phyloP scores from a whole-genome alignment of 805 yeast species.

The Lipomyces oligophaga region DNA sequence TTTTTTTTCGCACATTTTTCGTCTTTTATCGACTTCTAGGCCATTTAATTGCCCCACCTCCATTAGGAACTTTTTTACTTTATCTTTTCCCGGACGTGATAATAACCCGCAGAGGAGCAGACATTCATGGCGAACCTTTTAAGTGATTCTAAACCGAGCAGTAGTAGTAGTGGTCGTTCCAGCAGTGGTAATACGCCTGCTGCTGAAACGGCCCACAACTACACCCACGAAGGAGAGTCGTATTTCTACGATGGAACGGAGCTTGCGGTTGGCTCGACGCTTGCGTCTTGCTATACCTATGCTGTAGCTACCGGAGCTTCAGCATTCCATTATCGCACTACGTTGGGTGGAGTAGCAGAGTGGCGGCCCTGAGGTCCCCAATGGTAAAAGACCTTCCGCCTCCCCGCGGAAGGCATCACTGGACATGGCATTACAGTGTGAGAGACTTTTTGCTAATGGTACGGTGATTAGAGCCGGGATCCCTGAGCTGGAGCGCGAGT shows the following conservation, averaged over 20 bases:
- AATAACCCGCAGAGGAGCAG: slow-evolving; percentile 1
- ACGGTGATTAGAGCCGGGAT: slow-evolving; percentile 28
- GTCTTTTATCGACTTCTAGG: too few relatives aligned
- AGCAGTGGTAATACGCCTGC: slow-evolving; percentile 5
- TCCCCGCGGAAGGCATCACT: slow-evolving; percentile 32
- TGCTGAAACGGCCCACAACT: slow-evolving; percentile 2
- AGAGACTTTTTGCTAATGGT: slow-evolving; percentile 32
- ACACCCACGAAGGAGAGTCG: too few relatives aligned
- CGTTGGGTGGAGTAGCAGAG: slow-evolving; percentile 33
- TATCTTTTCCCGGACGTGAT: too few relatives aligned
- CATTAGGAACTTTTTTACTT: too few relatives aligned
- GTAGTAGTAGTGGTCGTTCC: slow-evolving; percentile 18
- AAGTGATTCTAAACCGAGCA: slow-evolving; percentile 26
- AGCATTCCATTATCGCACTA: slow-evolving; percentile 30
- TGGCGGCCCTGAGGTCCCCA: slow-evolving; percentile 35
- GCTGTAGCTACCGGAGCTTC: slow-evolving; percentile 27
- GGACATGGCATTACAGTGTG: slow-evolving; percentile 33
- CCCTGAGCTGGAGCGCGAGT: slow-evolving; percentile 3
- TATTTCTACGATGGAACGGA: slow-evolving; percentile 14
- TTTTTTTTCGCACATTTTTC: neutral
- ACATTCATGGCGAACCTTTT: slow-evolving; percentile 29
- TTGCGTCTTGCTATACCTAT: slow-evolving; percentile 30
- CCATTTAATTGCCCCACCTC: too few relatives aligned
- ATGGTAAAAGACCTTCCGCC: slow-evolving; percentile 30
- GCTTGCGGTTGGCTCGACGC: slow-evolving; percentile 19